Percentiles rank a stretch among this genome's conserved stretches.
These are phyloP conservation scores for Astragalus glycyphyllos DNA, from an alignment of 306 rosid genomes.

Conservation along the genomic window DNA sequence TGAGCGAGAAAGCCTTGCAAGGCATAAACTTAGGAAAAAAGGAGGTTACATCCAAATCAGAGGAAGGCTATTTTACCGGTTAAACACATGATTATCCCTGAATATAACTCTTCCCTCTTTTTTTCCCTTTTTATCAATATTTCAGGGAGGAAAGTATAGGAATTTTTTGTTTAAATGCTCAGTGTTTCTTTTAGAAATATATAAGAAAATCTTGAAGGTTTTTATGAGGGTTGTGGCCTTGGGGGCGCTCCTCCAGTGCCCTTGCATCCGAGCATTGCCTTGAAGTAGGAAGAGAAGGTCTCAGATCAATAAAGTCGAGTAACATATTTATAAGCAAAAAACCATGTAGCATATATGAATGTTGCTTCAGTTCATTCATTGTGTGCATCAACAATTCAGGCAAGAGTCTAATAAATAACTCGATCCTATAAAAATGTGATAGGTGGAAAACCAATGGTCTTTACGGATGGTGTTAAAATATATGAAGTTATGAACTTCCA, in stretches of 20 bases:
- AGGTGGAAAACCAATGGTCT: background rate
- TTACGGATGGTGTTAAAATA: background rate
- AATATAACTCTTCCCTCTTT: background rate
- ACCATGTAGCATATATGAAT: background rate
- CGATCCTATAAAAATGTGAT: too few species aligned
- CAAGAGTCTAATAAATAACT: background rate
- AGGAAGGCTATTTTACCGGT: conserved; percentile 7
- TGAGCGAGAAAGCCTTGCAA: background rate
- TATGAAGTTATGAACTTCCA: conserved; percentile 11
- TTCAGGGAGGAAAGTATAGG: background rate
- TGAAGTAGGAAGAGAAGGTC: conserved; percentile 26
- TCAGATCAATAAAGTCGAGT: background rate
- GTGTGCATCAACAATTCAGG: background rate
- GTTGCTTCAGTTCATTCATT: background rate
- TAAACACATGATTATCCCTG: background rate
- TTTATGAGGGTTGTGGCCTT: background rate
- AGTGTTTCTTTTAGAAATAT: background rate
- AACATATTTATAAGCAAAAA: background rate
- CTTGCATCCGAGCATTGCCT: conserved; percentile 7
- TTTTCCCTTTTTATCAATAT: background rate
- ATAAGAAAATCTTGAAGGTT: conserved; percentile 6
- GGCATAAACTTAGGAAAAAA: too few species aligned
- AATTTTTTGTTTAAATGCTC: background rate
- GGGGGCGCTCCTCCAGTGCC: background rate
- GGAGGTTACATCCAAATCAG: background rate